Conservation (phyloP, 1,284 basidiomycete genomes). For the Schizophyllum amplum region DNA sequence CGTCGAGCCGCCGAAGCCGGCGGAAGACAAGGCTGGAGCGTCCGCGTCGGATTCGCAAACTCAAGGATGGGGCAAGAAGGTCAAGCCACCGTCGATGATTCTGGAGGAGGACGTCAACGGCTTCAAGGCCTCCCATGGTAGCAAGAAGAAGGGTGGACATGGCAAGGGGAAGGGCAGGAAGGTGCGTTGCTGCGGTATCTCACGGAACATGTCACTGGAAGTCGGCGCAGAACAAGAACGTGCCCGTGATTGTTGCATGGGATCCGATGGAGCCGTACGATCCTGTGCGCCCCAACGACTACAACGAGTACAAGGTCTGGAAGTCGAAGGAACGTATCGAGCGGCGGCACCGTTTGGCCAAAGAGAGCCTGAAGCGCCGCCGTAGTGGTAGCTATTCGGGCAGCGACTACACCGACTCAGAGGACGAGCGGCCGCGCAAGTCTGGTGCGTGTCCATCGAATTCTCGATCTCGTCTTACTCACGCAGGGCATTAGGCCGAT, state of each 20-base stretch:
- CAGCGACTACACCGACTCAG: conserved; percentile 53
- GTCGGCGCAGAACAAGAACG: conserved; percentile 48
- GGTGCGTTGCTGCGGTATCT: conserved; percentile 29
- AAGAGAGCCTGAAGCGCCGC: conserved; percentile 41
- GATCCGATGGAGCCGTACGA: conserved; percentile 76
- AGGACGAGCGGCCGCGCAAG: conserved; percentile 66
- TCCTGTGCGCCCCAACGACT: conserved; percentile 76
- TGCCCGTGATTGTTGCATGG: conserved; percentile 48
- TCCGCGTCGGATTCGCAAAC: conserved; percentile 17
- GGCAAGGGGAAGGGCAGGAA: conserved; percentile 55
- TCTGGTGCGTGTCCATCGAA: conserved; percentile 39
- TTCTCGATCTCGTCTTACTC: conserved; percentile 1
- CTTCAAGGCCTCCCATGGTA: conserved; percentile 50
- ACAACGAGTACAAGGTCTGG: conserved; percentile 77
- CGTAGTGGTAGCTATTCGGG: conserved; percentile 58
- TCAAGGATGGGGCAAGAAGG: conserved; percentile 75
- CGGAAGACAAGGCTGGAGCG: conserved; percentile 18
- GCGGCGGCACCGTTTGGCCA: conserved; percentile 50
- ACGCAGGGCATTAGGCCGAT: conserved; percentile 39
- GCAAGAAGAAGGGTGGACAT: conserved; percentile 32
- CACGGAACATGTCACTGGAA: conserved; percentile 3
- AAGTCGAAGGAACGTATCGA: conserved; percentile 68
- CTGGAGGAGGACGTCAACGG: conserved; percentile 84
- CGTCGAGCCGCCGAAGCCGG: conserved; percentile 31
- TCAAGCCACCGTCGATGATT: conserved; percentile 83